Conservation (phyloP, 2,329 filamentous ascomycete species). For the Penicillium janthinellum region DNA sequence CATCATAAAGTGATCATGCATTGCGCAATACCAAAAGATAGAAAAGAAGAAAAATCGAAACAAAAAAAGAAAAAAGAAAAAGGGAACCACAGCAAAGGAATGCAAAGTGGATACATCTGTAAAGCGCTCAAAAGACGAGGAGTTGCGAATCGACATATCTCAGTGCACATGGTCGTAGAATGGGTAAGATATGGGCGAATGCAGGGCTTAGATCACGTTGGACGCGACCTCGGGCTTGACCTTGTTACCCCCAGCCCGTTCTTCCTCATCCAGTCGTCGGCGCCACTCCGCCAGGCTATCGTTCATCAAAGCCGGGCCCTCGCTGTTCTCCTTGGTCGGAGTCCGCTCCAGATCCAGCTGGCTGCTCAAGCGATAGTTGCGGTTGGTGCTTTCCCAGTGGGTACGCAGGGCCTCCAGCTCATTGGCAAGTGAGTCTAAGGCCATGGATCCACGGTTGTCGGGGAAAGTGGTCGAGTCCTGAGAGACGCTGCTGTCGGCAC, state of each 20-base stretch:
- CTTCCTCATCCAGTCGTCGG: conserved; percentile 69
- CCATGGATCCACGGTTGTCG: conserved; percentile 64
- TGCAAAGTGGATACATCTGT: conserved; percentile 10
- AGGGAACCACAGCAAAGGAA: neutral
- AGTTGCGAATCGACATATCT: conserved; percentile 26
- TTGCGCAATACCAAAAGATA: conserved; percentile 7
- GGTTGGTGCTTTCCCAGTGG: conserved; percentile 95
- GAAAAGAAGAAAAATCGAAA: neutral
- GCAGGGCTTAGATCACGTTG: conserved; percentile 40
- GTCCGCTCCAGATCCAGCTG: conserved; percentile 80
- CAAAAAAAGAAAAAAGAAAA: neutral
- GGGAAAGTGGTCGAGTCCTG: conserved; percentile 46
- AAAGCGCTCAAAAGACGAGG: conserved; percentile 10
- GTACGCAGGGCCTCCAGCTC: conserved; percentile 87
- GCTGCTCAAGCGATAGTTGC: conserved; percentile 88
- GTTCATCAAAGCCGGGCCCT: conserved; percentile 53
- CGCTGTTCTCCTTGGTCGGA: conserved; percentile 48
- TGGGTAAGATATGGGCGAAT: conserved; percentile 12
- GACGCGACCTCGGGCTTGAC: conserved; percentile 18
- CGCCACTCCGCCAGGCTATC: conserved; percentile 79
- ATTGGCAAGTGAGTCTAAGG: conserved; percentile 85
- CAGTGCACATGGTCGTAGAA: conserved; percentile 30
- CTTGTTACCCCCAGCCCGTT: conserved; percentile 36
- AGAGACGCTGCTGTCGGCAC: conserved; percentile 46
- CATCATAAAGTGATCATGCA: conserved; percentile 23